Evolutionary conservation across 2,329 filamentous ascomycete species (phyloP).

Genomic region (Aspergillus neotritici): DNA sequence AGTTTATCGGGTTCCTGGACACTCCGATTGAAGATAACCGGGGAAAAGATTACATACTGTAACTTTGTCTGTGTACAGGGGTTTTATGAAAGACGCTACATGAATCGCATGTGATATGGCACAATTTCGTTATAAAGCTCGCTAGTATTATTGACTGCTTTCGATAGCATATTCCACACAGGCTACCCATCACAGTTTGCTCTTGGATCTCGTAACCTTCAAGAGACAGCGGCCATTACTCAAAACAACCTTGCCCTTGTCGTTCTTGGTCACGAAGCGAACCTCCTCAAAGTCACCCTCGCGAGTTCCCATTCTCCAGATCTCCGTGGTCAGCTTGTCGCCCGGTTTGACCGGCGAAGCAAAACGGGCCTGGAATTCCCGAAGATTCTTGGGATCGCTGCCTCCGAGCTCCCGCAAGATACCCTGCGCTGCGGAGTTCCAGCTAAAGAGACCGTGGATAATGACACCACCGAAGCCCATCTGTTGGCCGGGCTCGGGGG

Average conservation of each 20-base stretch:
- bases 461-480: constrained; percentile 91
- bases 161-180: neutral
- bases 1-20: too few relatives aligned
- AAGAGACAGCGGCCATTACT: constrained; percentile 81
- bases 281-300: constrained; percentile 70
- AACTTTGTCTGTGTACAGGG: too few relatives aligned
- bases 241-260: constrained; percentile 75
- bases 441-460: constrained; percentile 83
- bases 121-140: too few relatives aligned
- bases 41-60: too few relatives aligned
- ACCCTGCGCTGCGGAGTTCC: constrained; percentile 71
- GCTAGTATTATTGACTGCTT: too few relatives aligned
- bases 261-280: constrained; percentile 70
- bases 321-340: constrained; percentile 73
- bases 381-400: constrained; percentile 73
- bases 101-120: too few relatives aligned
- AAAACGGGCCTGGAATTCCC: constrained; percentile 84
- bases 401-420: constrained; percentile 68
- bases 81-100: too few relatives aligned
- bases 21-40: too few relatives aligned
- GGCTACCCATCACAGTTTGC: constrained; percentile 53
- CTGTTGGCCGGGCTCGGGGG: constrained; percentile 74
- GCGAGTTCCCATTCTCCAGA: constrained; percentile 67
- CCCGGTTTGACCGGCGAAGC: constrained; percentile 77
- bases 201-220: constrained; percentile 56